Percentiles rank a stretch among this genome's conserved stretches.
Evolutionary conservation across 768 basidiomycete species (phyloP).

Genomic region (Cystoderma amianthinum): DNA sequence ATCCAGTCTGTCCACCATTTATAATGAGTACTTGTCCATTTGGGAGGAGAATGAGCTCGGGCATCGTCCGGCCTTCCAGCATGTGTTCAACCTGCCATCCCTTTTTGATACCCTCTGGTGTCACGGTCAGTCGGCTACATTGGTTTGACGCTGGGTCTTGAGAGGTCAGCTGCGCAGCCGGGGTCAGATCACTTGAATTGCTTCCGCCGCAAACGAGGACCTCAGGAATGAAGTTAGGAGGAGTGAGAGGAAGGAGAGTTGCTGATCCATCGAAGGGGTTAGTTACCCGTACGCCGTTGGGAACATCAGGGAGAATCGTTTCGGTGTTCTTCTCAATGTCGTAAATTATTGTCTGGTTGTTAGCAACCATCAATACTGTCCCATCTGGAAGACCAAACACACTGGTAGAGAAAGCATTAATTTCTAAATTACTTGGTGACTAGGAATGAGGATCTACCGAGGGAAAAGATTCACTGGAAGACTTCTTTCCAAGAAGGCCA

Average conservation of each 20-base stretch:
- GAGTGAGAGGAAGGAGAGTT: conserved; percentile 27
- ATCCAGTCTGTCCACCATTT: conserved; percentile 35
- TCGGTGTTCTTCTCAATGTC: conserved; percentile 29
- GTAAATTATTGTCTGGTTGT: conserved; percentile 33
- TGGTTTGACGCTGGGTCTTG: conserved; percentile 35
- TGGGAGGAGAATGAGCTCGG: conserved; percentile 30
- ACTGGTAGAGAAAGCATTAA: conserved; percentile 14
- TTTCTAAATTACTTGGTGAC: conserved; percentile 6
- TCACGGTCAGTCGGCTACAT: conserved; percentile 34
- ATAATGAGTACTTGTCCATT: conserved; percentile 37
- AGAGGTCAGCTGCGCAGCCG: conserved; percentile 23
- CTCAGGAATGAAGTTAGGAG: conserved; percentile 34
- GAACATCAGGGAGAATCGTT: conserved; percentile 31
- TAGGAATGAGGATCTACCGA: conserved; percentile 13
- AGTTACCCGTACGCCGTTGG: conserved; percentile 35
- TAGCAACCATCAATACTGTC: conserved; percentile 32
- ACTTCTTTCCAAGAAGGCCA: conserved; percentile 17
- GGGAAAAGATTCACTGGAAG: conserved; percentile 20
- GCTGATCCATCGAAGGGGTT: conserved; percentile 32
- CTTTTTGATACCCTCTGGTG: conserved; percentile 29
- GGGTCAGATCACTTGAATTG: conserved; percentile 20
- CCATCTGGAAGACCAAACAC: conserved; percentile 31
- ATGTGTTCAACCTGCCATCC: conserved; percentile 41
- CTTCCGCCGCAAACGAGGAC: conserved; percentile 42
- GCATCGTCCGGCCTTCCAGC: conserved; percentile 31